Conservation (phyloP, 345 rosid genomes). For the Eucalyptus urophylla region DNA sequence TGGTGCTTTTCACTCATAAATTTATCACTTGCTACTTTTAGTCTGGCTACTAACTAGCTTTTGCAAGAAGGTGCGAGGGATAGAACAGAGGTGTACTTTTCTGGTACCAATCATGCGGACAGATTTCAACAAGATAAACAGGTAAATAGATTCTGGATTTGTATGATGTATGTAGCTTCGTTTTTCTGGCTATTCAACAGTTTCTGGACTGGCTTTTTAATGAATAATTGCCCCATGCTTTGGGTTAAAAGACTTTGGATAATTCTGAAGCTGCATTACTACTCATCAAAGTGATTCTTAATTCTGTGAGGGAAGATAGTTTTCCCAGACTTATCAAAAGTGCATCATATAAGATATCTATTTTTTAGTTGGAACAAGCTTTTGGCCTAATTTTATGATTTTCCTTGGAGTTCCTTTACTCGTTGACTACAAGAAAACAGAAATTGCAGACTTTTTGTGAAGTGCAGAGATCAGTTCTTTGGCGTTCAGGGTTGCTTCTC, state of each 20-base stretch:
- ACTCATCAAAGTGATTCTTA: neutral
- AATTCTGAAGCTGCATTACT: neutral
- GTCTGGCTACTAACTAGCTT: neutral
- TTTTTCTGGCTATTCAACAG: neutral
- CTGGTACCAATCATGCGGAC: conserved; percentile 3
- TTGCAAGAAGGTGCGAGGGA: conserved; percentile 2
- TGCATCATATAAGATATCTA: neutral
- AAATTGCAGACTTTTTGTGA: neutral
- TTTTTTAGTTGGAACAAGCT: neutral
- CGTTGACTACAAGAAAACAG: neutral
- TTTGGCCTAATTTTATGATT: neutral
- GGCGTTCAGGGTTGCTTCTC: neutral
- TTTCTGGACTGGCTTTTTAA: neutral
- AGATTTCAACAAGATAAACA: conserved; percentile 1
- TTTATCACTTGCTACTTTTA: neutral
- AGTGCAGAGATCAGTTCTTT: neutral
- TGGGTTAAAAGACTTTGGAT: neutral
- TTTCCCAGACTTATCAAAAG: neutral
- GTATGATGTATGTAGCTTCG: neutral
- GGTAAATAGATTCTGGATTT: conserved; percentile 17
- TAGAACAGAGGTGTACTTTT: conserved; percentile 6
- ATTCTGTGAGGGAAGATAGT: neutral
- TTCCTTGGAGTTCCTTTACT: neutral
- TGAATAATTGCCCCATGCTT: neutral
- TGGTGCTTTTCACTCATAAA: neutral